Percentiles rank a stretch among this genome's conserved stretches.
These are phyloP conservation scores for Friedmanniomyces simplex DNA, from an alignment of 495 filamentous ascomycete species.

Conservation along the genomic window DNA sequence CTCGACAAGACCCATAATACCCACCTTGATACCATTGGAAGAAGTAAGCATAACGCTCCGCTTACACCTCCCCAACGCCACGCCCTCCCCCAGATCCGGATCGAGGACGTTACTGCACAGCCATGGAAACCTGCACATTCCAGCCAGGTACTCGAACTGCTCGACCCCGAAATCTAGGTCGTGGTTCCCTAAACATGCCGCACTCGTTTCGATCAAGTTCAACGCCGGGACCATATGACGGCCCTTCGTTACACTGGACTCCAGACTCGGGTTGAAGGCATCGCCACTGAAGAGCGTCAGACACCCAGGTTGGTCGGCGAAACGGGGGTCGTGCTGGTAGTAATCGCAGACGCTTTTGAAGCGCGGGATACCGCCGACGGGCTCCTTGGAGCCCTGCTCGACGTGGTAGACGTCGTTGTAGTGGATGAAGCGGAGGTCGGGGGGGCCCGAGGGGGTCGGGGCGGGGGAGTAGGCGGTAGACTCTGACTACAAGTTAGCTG, in stretches of 20 bases:
- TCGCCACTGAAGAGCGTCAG: constrained; percentile 85
- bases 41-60: constrained; percentile 61
- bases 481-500: not conserved
- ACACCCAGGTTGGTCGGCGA: constrained; percentile 49
- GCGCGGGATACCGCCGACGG: constrained; percentile 64
- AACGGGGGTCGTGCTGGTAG: constrained; percentile 53
- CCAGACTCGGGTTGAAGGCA: constrained; percentile 81
- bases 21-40: constrained; percentile 76
- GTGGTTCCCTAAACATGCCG: constrained; percentile 81
- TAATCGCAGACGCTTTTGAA: constrained; percentile 69
- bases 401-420: no score
- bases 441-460: constrained; percentile 26
- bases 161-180: constrained; percentile 87
- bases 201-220: constrained; percentile 63
- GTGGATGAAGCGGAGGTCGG: constrained; percentile 68
- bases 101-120: constrained; percentile 76
- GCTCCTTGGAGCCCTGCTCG: constrained; percentile 64
- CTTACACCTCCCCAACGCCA: constrained; percentile 58
- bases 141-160: constrained; percentile 62
- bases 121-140: constrained; percentile 78
- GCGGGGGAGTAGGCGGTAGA: not conserved
- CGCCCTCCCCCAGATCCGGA: constrained; percentile 58
- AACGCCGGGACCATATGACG: constrained; percentile 82
- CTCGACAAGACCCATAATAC: constrained; percentile 75
- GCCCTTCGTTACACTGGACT: constrained; percentile 79